These are phyloP conservation scores for Mycena haematopus DNA, from an alignment of 768 basidiomycete genomes.

Conservation along the genomic window DNA sequence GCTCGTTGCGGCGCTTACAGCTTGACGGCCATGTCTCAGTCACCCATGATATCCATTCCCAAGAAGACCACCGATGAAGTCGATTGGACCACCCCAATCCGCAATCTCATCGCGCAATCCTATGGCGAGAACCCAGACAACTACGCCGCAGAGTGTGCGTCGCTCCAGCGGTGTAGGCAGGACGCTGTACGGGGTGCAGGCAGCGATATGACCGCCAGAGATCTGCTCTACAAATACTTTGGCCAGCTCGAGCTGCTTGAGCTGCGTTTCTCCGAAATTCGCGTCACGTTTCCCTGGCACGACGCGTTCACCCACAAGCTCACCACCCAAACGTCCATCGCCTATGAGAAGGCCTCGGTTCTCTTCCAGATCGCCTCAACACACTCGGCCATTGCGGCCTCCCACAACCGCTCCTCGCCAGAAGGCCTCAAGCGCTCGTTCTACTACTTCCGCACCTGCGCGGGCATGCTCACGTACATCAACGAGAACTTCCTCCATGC, in stretches of 20 bases:
- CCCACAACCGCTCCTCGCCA: conserved; percentile 85
- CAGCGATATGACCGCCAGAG: conserved; percentile 92
- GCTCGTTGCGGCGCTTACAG: neutral
- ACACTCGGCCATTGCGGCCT: conserved; percentile 88
- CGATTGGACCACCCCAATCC: conserved; percentile 92
- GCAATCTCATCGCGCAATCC: conserved; percentile 84
- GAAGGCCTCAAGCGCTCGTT: conserved; percentile 95
- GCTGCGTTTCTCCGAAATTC: conserved; percentile 94
- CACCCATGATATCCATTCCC: conserved; percentile 91
- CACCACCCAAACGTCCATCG: conserved; percentile 94
- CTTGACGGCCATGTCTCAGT: conserved; percentile 69
- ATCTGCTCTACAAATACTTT: conserved; percentile 98
- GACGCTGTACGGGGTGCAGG: conserved; percentile 97
- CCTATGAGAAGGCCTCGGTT: conserved; percentile 97
- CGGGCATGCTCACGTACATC: conserved; percentile 98
- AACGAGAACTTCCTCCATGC: conserved; percentile 99
- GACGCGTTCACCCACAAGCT: conserved; percentile 96
- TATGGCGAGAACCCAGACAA: conserved; percentile 94
- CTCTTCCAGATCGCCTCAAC: conserved; percentile 96
- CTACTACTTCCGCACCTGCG: conserved; percentile 86
- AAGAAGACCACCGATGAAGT: conserved; percentile 96
- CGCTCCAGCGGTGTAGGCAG: conserved; percentile 90
- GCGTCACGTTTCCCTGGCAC: conserved; percentile 95
- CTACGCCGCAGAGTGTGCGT: conserved; percentile 83
- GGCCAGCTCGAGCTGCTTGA: conserved; percentile 98